A percentile compares a stretch with the other conserved stretches of the same genome.
phyloP scores from a whole-genome alignment of 1,139 yeast species.

The Hanseniaspora sp. region DNA sequence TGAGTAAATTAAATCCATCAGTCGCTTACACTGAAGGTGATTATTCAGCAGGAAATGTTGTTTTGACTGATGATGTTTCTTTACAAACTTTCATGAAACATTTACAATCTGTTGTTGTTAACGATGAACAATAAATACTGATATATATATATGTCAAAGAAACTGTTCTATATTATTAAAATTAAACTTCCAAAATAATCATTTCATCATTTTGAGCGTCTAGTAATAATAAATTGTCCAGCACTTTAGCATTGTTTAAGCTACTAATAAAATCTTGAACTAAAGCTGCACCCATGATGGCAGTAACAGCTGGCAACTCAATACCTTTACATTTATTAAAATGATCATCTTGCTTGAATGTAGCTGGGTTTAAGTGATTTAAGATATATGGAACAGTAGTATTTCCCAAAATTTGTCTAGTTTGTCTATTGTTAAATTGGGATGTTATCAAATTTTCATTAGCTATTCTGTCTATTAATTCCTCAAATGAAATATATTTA shows the following conservation, averaged over 20 bases:
- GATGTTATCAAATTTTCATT: not conserved
- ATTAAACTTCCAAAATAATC: slow-evolving; percentile 50
- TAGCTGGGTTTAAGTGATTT: not conserved
- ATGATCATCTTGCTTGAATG: slow-evolving; percentile 24
- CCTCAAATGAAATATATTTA: slow-evolving; percentile 6
- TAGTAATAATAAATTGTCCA: slow-evolving; percentile 66
- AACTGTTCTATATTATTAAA: not conserved
- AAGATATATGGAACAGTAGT: slow-evolving; percentile 9
- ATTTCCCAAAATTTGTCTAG: slow-evolving; percentile 4
- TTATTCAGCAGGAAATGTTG: slow-evolving; percentile 59
- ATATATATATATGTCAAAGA: no score
- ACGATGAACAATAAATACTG: slow-evolving; percentile 30
- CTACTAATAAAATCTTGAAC: slow-evolving; percentile 87
- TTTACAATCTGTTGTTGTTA: slow-evolving; percentile 70
- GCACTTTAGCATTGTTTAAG: slow-evolving; percentile 59
- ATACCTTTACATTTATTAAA: slow-evolving; percentile 46
- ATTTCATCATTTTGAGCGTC: slow-evolving; percentile 63
- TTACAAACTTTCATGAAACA: slow-evolving; percentile 87
- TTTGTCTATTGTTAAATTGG: slow-evolving; percentile 15
- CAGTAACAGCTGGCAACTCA: slow-evolving; percentile 76
- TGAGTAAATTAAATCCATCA: slow-evolving; percentile 88
- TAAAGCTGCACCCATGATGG: slow-evolving; percentile 78
- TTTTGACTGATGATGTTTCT: slow-evolving; percentile 88
- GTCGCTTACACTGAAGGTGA: slow-evolving; percentile 62
- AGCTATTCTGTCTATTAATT: not conserved